Percentiles rank a stretch among this genome's conserved stretches.
Conservation (phyloP, 306 rosid genomes). For the Sicyos edulis region DNA sequence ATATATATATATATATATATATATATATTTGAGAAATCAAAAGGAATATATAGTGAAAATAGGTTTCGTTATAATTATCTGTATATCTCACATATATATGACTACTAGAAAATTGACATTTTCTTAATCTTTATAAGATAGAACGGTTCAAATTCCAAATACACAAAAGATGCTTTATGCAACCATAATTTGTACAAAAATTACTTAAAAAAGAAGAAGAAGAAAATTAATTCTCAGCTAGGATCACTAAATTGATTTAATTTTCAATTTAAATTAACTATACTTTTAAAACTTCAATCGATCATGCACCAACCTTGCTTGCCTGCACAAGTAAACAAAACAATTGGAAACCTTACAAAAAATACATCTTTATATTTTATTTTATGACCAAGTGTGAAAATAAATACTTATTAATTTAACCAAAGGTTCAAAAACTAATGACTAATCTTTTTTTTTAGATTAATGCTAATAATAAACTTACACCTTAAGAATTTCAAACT, state of each 20-base stretch:
- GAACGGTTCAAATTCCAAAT: too few species aligned
- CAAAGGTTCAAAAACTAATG: background rate
- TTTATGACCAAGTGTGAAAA: background rate
- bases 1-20: too few species aligned
- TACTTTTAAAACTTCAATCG: constrained; percentile 4
- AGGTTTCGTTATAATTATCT: too few species aligned
- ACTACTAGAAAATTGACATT: too few species aligned
- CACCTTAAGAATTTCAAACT: too few species aligned
- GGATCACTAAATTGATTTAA: background rate
- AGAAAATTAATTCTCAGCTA: background rate
- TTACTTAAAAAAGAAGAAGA: background rate
- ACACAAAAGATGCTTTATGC: background rate
- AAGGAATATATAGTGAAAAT: too few species aligned
- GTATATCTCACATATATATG: too few species aligned
- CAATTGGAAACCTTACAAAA: background rate
- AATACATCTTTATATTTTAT: background rate
- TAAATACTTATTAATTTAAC: background rate
- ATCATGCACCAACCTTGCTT: background rate
- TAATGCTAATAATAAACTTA: too few species aligned
- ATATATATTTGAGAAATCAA: too few species aligned
- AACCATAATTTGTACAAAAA: background rate
- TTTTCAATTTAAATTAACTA: background rate
- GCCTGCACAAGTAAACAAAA: background rate
- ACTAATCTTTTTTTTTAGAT: too few species aligned
- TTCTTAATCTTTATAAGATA: too few species aligned